These are phyloP conservation scores for Leccinellum rugosiceps DNA, from an alignment of 768 basidiomycete species.

Conservation along the genomic window DNA sequence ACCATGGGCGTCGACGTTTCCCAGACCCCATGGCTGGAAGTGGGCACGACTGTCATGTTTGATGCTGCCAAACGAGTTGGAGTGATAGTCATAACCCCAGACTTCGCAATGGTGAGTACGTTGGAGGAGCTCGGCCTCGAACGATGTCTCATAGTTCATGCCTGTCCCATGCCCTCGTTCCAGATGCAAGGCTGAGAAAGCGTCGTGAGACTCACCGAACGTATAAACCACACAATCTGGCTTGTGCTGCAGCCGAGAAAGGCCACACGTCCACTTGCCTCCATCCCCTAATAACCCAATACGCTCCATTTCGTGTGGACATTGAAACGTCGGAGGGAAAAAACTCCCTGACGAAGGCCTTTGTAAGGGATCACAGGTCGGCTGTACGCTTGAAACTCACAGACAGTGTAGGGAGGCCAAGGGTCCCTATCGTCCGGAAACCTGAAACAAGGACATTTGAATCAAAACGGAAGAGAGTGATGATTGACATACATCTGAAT, in stretches of 20 bases:
- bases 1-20: slow-evolving; percentile 35
- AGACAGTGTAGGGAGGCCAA: slow-evolving; percentile 57
- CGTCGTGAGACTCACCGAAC: slow-evolving; percentile 39
- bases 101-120: slow-evolving; percentile 48
- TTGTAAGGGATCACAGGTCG: not conserved
- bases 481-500: slow-evolving; percentile 35
- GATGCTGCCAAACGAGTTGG: slow-evolving; percentile 34
- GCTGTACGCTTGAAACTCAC: slow-evolving; percentile 35
- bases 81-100: slow-evolving; percentile 57
- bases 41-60: slow-evolving; percentile 37
- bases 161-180: slow-evolving; percentile 21
- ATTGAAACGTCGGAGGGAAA: slow-evolving; percentile 41
- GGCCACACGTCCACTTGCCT: slow-evolving; percentile 69
- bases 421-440: slow-evolving; percentile 51
- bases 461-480: slow-evolving; percentile 2
- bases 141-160: slow-evolving; percentile 61
- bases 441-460: slow-evolving; percentile 27
- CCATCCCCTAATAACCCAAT: slow-evolving; percentile 57
- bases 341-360: slow-evolving; percentile 39
- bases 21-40: slow-evolving; percentile 42
- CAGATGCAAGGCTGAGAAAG: not conserved
- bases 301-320: slow-evolving; percentile 43
- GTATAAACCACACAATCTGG: slow-evolving; percentile 59
- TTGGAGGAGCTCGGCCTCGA: slow-evolving; percentile 56
- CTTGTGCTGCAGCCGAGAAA: slow-evolving; percentile 52